Percentiles rank a stretch among this genome's conserved stretches.
Evolutionary conservation across 306 rosid species (phyloP).

Genomic region (Lathyrus oleraceus): DNA sequence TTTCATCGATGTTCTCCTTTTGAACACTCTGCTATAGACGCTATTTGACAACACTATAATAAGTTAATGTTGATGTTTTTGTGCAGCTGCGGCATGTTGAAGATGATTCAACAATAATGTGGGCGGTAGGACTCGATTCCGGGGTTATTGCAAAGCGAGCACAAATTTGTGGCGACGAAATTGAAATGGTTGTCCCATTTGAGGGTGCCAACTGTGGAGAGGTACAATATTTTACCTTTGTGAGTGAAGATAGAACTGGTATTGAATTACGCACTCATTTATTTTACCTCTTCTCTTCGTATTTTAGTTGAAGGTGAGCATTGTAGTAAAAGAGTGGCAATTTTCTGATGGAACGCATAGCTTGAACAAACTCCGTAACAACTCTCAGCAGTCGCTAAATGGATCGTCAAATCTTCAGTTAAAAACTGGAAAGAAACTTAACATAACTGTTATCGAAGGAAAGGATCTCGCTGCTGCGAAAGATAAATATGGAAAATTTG

Average conservation of each 20-base stretch:
- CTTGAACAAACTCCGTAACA: slow-evolving; percentile 43
- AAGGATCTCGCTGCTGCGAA: slow-evolving; percentile 61
- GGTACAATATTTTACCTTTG: slow-evolving; percentile 51
- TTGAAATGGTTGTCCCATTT: slow-evolving; percentile 93
- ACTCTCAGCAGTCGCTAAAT: slow-evolving; percentile 51
- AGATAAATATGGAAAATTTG: slow-evolving; percentile 73
- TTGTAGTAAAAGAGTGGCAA: slow-evolving; percentile 91
- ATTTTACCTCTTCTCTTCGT: slow-evolving; percentile 20
- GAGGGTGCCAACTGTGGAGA: slow-evolving; percentile 77
- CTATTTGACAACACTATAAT: slow-evolving; percentile 3
- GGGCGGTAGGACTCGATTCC: slow-evolving; percentile 88
- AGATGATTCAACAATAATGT: slow-evolving; percentile 88
- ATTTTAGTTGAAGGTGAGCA: slow-evolving; percentile 74
- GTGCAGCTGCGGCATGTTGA: slow-evolving; percentile 78
- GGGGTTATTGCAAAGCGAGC: slow-evolving; percentile 78
- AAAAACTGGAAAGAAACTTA: slow-evolving; percentile 85
- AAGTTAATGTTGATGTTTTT: slow-evolving; percentile 29
- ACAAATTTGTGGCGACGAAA: slow-evolving; percentile 68
- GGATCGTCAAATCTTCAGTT: slow-evolving; percentile 69
- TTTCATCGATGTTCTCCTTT: slow-evolving; percentile 8
- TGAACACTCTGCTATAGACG: not conserved
- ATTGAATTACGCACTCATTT: slow-evolving; percentile 19
- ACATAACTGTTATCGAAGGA: slow-evolving; percentile 73
- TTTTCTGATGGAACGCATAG: slow-evolving; percentile 84
- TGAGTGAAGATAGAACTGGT: slow-evolving; percentile 4